phyloP scores from a whole-genome alignment of 1,284 basidiomycete species.

The Irpex lacteus region DNA sequence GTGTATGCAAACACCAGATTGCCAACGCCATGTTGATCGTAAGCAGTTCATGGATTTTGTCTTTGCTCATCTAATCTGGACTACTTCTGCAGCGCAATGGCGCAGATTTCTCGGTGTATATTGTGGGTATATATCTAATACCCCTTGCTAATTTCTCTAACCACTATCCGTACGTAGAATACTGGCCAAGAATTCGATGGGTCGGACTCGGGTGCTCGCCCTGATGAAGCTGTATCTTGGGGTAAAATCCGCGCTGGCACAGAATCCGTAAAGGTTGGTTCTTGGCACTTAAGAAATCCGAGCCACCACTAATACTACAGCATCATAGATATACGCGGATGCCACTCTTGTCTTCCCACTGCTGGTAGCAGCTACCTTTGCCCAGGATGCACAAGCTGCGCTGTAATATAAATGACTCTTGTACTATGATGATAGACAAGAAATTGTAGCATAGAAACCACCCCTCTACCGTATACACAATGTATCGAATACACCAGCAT shows the following conservation, averaged over 20 bases:
- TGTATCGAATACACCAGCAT: too few species aligned
- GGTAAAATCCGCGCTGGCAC: conserved; percentile 94
- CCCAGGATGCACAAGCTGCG: conserved; percentile 22
- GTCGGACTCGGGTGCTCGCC: conserved; percentile 94
- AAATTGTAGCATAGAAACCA: not conserved
- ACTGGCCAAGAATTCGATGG: conserved; percentile 99
- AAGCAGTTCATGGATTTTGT: conserved; percentile 20
- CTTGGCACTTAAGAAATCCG: not conserved
- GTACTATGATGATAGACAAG: not conserved
- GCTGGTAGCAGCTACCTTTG: conserved; percentile 71
- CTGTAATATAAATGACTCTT: not conserved
- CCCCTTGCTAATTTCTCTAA: not conserved
- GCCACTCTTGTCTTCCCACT: conserved; percentile 76
- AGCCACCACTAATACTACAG: not conserved
- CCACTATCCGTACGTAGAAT: conserved; percentile 50
- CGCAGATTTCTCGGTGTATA: conserved; percentile 96
- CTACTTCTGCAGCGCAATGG: conserved; percentile 79
- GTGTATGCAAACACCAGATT: conserved; percentile 99
- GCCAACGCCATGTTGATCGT: conserved; percentile 99
- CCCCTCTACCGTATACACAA: too few species aligned
- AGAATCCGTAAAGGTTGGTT: conserved; percentile 83
- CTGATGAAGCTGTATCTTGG: conserved; percentile 99
- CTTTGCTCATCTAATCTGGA: conserved; percentile 2
- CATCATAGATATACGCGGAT: conserved; percentile 48
- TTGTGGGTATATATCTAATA: conserved; percentile 48